Conservation (phyloP, 257 asterid species). For the Eucommia ulmoides region DNA sequence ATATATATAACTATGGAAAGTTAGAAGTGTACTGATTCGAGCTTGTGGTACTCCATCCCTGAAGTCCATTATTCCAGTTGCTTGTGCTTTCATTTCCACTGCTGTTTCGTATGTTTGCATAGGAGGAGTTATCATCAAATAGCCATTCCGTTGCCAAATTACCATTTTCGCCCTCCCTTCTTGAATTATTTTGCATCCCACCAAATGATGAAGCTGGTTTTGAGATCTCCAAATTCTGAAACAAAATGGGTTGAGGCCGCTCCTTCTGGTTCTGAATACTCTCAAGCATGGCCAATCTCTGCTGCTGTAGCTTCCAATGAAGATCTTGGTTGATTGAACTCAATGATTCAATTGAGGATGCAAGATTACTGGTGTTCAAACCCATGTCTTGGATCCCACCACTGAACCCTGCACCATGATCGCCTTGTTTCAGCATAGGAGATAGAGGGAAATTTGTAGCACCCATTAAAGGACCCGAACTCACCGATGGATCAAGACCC, state of each 20-base stretch:
- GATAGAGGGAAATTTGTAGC: constrained; percentile 29
- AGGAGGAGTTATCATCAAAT: constrained; percentile 33
- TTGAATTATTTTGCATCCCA: constrained; percentile 17
- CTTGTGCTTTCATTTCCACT: constrained; percentile 17
- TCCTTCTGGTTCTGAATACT: constrained; percentile 28
- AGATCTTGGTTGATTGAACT: constrained; percentile 80
- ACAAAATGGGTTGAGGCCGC: constrained; percentile 53
- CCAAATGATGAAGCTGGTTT: constrained; percentile 13
- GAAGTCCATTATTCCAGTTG: constrained; percentile 56
- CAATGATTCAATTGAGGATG: constrained; percentile 72
- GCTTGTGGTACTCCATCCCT: constrained; percentile 53
- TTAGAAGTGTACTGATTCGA: constrained; percentile 42
- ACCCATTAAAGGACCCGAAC: too few species aligned
- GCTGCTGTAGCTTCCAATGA: constrained; percentile 82
- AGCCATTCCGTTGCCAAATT: constrained; percentile 58
- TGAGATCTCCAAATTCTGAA: constrained; percentile 44
- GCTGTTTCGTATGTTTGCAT: constrained; percentile 21
- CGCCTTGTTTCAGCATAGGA: constrained; percentile 17
- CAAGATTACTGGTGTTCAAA: constrained; percentile 24
- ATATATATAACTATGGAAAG: too few species aligned
- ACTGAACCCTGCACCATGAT: constrained; percentile 1
- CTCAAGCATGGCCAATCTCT: constrained; percentile 53
- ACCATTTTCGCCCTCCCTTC: constrained; percentile 24
- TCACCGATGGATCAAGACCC: constrained; percentile 28
- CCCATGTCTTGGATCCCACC: constrained; percentile 40